Percentiles rank a stretch among this genome's conserved stretches.
phyloP scores from a whole-genome alignment of 768 basidiomycete genomes.

The Agrocybe pediades region DNA sequence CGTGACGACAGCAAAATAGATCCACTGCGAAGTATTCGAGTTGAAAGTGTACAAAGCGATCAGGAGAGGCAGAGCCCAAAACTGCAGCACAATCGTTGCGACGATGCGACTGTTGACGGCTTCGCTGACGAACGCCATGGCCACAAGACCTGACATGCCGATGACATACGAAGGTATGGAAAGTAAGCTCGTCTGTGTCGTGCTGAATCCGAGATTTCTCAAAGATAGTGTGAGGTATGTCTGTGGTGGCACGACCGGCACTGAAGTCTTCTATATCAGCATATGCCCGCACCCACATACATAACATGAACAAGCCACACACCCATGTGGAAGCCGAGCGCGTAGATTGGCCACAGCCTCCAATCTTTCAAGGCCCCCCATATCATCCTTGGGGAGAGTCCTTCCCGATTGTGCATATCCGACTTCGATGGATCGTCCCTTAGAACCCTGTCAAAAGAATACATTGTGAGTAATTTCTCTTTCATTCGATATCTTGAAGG shows the following conservation, averaged over 20 bases:
- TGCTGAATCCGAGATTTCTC: conserved; percentile 61
- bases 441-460: conserved; percentile 36
- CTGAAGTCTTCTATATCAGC: conserved; percentile 20
- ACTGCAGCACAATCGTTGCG: conserved; percentile 49
- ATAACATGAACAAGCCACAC: conserved; percentile 4
- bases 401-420: conserved; percentile 74
- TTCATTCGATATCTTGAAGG: too few species aligned
- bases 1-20: conserved; percentile 51
- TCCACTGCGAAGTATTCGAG: conserved; percentile 50
- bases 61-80: conserved; percentile 65
- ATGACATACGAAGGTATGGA: conserved; percentile 58
- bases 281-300: conserved; percentile 25
- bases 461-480: too few species aligned
- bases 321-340: conserved; percentile 56
- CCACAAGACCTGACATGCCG: conserved; percentile 51
- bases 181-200: conserved; percentile 63
- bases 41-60: conserved; percentile 55
- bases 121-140: conserved; percentile 53
- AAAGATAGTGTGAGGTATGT: conserved; percentile 66
- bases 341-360: conserved; percentile 67
- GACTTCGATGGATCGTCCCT: conserved; percentile 67
- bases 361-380: conserved; percentile 55
- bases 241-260: conserved; percentile 61
- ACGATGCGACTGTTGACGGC: conserved; percentile 52
- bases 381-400: conserved; percentile 48